phyloP scores from a whole-genome alignment of 805 yeast genomes.

The Metschnikowia orientalis region DNA sequence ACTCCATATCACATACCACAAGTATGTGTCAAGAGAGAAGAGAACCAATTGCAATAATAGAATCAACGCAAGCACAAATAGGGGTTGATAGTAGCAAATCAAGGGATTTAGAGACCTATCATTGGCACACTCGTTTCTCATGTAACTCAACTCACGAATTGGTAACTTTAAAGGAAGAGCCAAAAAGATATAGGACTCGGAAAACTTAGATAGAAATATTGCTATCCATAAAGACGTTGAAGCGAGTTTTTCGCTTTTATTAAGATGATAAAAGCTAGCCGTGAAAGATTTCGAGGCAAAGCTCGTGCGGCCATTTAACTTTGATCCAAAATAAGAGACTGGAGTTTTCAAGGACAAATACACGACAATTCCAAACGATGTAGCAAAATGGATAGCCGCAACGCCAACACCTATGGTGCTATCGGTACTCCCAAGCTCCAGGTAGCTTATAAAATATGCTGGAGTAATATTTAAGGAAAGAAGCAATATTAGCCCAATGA shows the following conservation, averaged over 20 bases:
- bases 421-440: constrained; percentile 22
- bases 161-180: constrained; percentile 81
- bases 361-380: constrained; percentile 50
- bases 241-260: constrained; percentile 51
- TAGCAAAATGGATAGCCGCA: constrained; percentile 50
- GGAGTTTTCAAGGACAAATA: constrained; percentile 63
- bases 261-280: constrained; percentile 49
- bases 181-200: constrained; percentile 91
- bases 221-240: constrained; percentile 68
- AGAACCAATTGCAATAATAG: constrained; percentile 59
- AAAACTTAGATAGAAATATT: constrained; percentile 62
- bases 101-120: constrained; percentile 50
- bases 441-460: constrained; percentile 41
- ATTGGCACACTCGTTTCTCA: constrained; percentile 58
- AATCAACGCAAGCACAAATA: constrained; percentile 50
- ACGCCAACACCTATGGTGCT: constrained; percentile 36
- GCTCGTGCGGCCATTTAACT: constrained; percentile 33
- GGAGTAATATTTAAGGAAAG: constrained; percentile 49
- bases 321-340: constrained; percentile 45
- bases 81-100: constrained; percentile 56
- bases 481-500: constrained; percentile 38
- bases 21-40: constrained; percentile 75
- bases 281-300: constrained; percentile 43
- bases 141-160: constrained; percentile 57
- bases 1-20: constrained; percentile 83